Conservation (phyloP, 768 basidiomycete species). For the Boletus fagicola region DNA sequence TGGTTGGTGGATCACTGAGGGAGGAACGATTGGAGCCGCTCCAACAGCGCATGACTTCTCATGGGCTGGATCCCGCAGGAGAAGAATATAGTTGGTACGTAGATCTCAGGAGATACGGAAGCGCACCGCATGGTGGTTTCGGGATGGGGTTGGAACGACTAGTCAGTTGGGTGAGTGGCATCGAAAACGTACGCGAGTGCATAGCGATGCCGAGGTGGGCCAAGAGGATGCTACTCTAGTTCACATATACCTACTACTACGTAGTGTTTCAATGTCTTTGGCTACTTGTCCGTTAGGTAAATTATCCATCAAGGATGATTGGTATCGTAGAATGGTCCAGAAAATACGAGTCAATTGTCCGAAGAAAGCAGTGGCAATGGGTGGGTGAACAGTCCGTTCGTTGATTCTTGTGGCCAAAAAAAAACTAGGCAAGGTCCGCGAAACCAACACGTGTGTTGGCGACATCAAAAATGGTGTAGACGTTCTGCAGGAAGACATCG, state of each 20-base stretch:
- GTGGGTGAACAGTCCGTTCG: neutral
- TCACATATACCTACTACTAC: neutral
- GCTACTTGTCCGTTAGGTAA: neutral
- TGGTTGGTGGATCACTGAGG: slow-evolving; percentile 88
- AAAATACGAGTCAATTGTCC: slow-evolving; percentile 3
- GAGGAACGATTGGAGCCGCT: slow-evolving; percentile 67
- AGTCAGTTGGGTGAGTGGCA: slow-evolving; percentile 80
- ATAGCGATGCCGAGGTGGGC: slow-evolving; percentile 91
- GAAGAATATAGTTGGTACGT: slow-evolving; percentile 67
- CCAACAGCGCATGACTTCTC: slow-evolving; percentile 45
- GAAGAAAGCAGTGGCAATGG: neutral
- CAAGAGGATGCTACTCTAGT: slow-evolving; percentile 67
- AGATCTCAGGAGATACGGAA: slow-evolving; percentile 80
- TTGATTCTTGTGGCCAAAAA: neutral
- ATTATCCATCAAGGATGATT: neutral
- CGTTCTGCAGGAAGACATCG: slow-evolving; percentile 35
- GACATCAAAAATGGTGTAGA: slow-evolving; percentile 34
- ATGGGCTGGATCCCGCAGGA: slow-evolving; percentile 43
- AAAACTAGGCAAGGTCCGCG: slow-evolving; percentile 32
- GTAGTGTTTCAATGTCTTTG: neutral
- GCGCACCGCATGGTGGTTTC: slow-evolving; percentile 91
- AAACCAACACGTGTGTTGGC: slow-evolving; percentile 40
- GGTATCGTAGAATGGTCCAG: neutral
- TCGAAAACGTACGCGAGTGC: slow-evolving; percentile 91
- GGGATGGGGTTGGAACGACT: slow-evolving; percentile 95